Percentiles rank a stretch among this genome's conserved stretches.
These are phyloP conservation scores for Coniosporium apollinis DNA, from an alignment of 495 filamentous ascomycete species.

Conservation along the genomic window DNA sequence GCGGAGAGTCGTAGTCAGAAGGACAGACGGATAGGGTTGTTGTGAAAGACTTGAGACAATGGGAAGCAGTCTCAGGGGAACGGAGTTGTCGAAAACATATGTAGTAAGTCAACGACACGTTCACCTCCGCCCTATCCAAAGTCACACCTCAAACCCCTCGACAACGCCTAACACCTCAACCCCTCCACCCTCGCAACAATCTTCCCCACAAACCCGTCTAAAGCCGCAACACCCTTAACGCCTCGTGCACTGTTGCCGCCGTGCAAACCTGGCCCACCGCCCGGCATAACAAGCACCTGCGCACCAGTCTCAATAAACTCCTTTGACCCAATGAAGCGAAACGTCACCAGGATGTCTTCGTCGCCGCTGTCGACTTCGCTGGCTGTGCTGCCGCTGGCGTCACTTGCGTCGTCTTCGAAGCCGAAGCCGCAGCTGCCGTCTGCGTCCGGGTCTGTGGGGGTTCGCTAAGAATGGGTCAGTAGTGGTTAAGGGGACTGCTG, in stretches of 20 bases:
- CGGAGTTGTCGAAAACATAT: too few species aligned
- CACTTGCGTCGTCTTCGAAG: slow-evolving; percentile 16
- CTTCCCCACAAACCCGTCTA: slow-evolving; percentile 50
- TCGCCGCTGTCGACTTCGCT: slow-evolving; percentile 4
- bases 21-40: too few species aligned
- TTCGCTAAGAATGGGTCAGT: too few species aligned
- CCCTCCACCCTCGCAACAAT: slow-evolving; percentile 31
- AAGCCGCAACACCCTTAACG: slow-evolving; percentile 38
- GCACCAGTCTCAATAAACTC: slow-evolving; percentile 80
- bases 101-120: too few species aligned
- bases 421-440: too few species aligned
- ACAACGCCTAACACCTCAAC: neutral
- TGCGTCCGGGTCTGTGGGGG: too few species aligned
- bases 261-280: slow-evolving; percentile 33
- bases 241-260: slow-evolving; percentile 25
- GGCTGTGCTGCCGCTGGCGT: slow-evolving; percentile 2
- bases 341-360: slow-evolving; percentile 44
- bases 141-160: neutral
- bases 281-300: slow-evolving; percentile 62
- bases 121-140: neutral
- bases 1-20: too few species aligned
- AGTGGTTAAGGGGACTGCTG: too few species aligned
- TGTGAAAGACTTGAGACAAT: too few species aligned
- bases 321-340: slow-evolving; percentile 55
- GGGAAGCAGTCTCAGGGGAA: too few species aligned